Evolutionary conservation across 2,329 filamentous ascomycete species (phyloP), one percentile per base, ranked within the genome.

Genomic region (Fusarium foetens): DNA sequence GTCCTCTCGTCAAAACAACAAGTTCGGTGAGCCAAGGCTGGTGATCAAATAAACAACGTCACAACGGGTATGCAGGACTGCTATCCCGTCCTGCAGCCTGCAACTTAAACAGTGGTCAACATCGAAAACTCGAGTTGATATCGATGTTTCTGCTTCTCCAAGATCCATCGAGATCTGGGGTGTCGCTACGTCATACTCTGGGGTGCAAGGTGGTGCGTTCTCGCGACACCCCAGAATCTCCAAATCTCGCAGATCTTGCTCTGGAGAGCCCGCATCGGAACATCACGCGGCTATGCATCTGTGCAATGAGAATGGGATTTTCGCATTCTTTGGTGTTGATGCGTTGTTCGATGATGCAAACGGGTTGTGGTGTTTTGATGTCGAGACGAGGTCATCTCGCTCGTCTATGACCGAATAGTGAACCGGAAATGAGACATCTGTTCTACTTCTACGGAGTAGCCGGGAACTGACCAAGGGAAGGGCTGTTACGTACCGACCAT

Each of bases 171-270:
- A 75, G 73, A 75, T 75, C 71, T 46, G 55, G 59, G 65, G 63
- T 68, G 39, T 14, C 46, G 46, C 71, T 74, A 75, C 73, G 73
- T 75, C 73, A 75, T 75, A 68, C 53, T 71, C 73, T 45, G 71
- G 73, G 73, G 73, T 58, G 63, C 19, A 33, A 65, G 58, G 58
- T 49, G 49, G 60, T 49, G 38, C 13, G 49, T 49, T 57, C 45
- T 63, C 63, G 45, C 58, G 38, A 68, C 57, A 52, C 64, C 68
- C 69, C 68, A 55, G 64, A 64, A 70, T 72, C 66, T 48, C 35
- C 48, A 42, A 61, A 58, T 68, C 66, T 49, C 52, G 60, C 54
- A 48, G 38, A 49, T 72, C 57, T 63, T 60, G 53, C 29, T 63
- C 42, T 52, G 31, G 45, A 19, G 42, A 46, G 42, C 33, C 62